Base-by-base conservation (phyloP, 106 monocot species). In the Allium cepa region DNA sequence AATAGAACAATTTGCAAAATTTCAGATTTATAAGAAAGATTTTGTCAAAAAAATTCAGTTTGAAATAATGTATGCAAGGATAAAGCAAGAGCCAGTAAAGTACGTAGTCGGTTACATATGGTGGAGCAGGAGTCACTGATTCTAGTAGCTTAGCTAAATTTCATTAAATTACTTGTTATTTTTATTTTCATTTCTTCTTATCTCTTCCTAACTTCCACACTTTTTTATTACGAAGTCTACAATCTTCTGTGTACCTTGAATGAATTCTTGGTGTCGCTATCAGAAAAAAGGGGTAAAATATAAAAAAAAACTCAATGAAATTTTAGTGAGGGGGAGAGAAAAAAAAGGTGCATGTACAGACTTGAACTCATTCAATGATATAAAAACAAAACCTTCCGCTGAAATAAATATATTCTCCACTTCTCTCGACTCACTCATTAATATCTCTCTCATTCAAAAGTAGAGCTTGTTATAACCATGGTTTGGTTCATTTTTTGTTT, bases 61-160 rank as follows among this genome's bases (percentile, higher is more conserved):
- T 36, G 36, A 36, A 7, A 76, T 46, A 70, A 69, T 69, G 48
- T 51, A 26, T 63, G 50, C n/a, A 60, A 48, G 47, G 47, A 46
- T 8, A 14, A 68, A 64, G 17, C 3, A 70, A 53, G 64, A 62
- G 63, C 71, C 59, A 75, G 61, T 64, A 64, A 70, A 65, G 14
- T 8, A 16, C 46, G 47, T 46, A 69, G 63, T 73, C 74, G 26
- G 79, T 79, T 74, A 74, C 74, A 72, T 50, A 56, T 17, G 77
- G 74, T 70, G 64, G 82, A 69, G 73, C 71, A 45, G 71, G 78
- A 71, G 82, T 71, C 78, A 66, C 64, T 82, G 71, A 78, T 74
- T 82, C 73, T 50, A 71, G 17, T 10, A 58, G 67, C 65, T 59
- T 48, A 63, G 3, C 11, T 45, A 46, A 50, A 55, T 60, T 48